Conservation (phyloP, 179 eudicot genomes). For the Vitellaria paradoxa region DNA sequence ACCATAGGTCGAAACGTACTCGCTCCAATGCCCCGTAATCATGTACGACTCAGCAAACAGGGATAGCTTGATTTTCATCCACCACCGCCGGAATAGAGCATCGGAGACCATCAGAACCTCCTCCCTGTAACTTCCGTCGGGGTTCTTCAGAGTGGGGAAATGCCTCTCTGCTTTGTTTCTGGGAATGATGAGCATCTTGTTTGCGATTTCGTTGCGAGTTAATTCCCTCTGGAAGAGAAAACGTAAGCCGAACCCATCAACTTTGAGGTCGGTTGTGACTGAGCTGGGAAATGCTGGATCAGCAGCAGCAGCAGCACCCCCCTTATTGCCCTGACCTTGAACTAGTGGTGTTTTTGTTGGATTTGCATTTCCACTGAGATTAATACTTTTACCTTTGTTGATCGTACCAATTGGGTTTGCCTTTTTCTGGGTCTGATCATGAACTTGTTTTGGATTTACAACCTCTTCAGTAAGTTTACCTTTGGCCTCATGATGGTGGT, state of each 20-base stretch:
- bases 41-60: not conserved
- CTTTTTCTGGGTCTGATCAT: no score
- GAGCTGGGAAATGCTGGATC: no score
- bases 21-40: not conserved
- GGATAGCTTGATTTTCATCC: not conserved
- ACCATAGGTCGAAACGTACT: not conserved
- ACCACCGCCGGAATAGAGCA: not conserved
- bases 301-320: not conserved
- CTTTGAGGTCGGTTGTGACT: not conserved
- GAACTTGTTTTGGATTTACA: no score
- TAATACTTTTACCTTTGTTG: no score
- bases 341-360: not conserved
- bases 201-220: not conserved
- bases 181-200: not conserved
- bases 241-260: not conserved
- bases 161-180: not conserved
- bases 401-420: no score
- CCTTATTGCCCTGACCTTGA: not conserved
- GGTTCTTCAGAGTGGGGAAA: not conserved
- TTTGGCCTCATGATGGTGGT: no score
- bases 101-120: not conserved
- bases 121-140: not conserved
- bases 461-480: no score
- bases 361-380: no score
- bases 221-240: not conserved